These are phyloP conservation scores for Heracleum sosnowskyi DNA, from an alignment of 129 eudicot species.

Conservation along the genomic window DNA sequence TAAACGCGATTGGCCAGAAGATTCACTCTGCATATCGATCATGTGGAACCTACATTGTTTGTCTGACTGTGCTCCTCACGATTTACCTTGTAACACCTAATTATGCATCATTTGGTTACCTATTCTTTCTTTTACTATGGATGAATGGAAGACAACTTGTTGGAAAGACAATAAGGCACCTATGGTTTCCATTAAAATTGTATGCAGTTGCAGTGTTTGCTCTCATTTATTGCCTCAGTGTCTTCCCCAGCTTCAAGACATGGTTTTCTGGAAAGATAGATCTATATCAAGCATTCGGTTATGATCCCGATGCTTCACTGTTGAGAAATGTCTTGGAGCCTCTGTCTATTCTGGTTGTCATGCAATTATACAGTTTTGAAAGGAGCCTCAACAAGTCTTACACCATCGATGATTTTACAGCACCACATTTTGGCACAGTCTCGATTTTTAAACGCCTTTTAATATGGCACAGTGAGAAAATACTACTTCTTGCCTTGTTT, in stretches of 20 bases:
- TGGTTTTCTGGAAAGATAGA: slow-evolving; percentile 32
- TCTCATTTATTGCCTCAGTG: slow-evolving; percentile 33
- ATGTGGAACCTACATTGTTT: slow-evolving; percentile 45
- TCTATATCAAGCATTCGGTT: slow-evolving; percentile 37
- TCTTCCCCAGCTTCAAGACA: slow-evolving; percentile 25
- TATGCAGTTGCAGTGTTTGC: slow-evolving; percentile 32
- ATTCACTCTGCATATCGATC: slow-evolving; percentile 44
- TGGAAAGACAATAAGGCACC: slow-evolving; percentile 43
- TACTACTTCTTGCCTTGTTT: slow-evolving; percentile 33
- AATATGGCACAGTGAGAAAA: slow-evolving; percentile 53
- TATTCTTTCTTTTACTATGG: slow-evolving; percentile 45
- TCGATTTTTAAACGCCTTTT: slow-evolving; percentile 36
- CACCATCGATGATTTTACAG: slow-evolving; percentile 16
- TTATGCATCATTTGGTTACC: slow-evolving; percentile 43
- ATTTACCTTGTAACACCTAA: slow-evolving; percentile 38
- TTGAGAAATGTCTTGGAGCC: slow-evolving; percentile 35
- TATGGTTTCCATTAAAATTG: slow-evolving; percentile 42
- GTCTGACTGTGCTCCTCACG: slow-evolving; percentile 34
- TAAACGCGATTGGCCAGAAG: slow-evolving; percentile 36
- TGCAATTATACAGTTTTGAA: slow-evolving; percentile 43
- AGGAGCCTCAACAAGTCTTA: slow-evolving; percentile 37
- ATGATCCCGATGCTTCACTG: slow-evolving; percentile 35
- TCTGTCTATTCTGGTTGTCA: slow-evolving; percentile 36
- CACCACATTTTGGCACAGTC: slow-evolving; percentile 17
- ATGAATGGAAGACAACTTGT: slow-evolving; percentile 49